Conservation (phyloP, 2,329 filamentous ascomycete genomes). For the Albifimbria verrucaria region DNA sequence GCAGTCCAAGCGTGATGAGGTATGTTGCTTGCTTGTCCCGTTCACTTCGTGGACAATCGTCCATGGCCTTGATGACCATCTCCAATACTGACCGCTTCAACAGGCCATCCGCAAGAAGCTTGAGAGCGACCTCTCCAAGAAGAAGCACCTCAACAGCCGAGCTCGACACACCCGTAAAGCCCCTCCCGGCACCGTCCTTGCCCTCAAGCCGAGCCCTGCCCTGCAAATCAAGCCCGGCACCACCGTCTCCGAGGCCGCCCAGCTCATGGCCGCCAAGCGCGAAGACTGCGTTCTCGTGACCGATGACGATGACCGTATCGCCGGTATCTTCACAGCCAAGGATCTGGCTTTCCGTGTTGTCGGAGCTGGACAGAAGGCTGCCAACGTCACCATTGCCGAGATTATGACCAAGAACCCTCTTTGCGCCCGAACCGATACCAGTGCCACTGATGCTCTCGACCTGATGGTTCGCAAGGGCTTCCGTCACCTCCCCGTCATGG, state of each 20-base stretch:
- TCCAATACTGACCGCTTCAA: conserved; percentile 14
- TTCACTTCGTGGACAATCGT: no score
- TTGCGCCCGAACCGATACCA: conserved; percentile 95
- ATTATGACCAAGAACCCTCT: conserved; percentile 99
- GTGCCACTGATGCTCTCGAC: conserved; percentile 93
- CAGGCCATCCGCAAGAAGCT: conserved; percentile 96
- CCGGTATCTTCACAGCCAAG: conserved; percentile 98
- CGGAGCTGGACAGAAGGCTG: conserved; percentile 83
- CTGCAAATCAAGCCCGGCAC: conserved; percentile 96
- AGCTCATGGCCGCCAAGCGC: conserved; percentile 97
- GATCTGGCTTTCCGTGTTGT: conserved; percentile 97
- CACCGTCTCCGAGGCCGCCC: conserved; percentile 91
- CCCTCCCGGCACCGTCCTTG: conserved; percentile 91
- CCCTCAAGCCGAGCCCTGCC: conserved; percentile 90
- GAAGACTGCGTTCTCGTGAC: conserved; percentile 98
- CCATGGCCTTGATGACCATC: no score
- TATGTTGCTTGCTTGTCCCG: conserved; percentile 42
- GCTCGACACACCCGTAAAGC: conserved; percentile 87
- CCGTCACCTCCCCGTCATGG: conserved; percentile 96
- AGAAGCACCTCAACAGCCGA: conserved; percentile 77
- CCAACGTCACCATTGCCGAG: conserved; percentile 87
- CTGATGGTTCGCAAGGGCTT: conserved; percentile 99
- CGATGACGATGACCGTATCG: conserved; percentile 95
- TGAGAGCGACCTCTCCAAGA: conserved; percentile 96
- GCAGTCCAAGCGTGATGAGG: conserved; percentile 97